phyloP scores from a whole-genome alignment of 2,329 filamentous ascomycete genomes.

The Ophiocordyceps sinensis region DNA sequence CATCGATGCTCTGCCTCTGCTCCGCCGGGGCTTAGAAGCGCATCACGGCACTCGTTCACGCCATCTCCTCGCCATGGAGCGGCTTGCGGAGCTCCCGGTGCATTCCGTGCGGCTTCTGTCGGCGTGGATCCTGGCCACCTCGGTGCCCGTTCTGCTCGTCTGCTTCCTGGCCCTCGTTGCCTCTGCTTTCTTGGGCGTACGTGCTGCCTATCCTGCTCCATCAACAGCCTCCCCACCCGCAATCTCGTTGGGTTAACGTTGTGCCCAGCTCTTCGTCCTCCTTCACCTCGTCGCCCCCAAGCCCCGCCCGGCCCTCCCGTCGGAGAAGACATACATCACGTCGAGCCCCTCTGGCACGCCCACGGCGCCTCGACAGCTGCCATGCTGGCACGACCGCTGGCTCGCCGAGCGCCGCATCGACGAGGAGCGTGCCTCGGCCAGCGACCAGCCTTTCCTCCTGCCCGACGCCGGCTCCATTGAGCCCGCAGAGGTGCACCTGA shows the following conservation, averaged over 20 bases:
- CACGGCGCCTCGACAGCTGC: conserved; percentile 36
- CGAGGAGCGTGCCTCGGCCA: conserved; percentile 19
- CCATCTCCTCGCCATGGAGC: conserved; percentile 4
- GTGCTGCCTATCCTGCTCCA: conserved; percentile 1
- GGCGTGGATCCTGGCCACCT: conserved; percentile 21
- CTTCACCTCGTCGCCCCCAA: conserved; percentile 67
- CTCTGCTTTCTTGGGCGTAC: conserved; percentile 23
- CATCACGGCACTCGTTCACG: neutral
- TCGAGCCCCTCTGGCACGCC: conserved; percentile 41
- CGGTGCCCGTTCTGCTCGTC: conserved; percentile 22
- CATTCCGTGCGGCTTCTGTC: conserved; percentile 20
- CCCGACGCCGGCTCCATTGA: conserved; percentile 48
- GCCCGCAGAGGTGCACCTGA: conserved; percentile 69
- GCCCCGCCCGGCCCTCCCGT: conserved; percentile 56
- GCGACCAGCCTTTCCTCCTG: conserved; percentile 23
- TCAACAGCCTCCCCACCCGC: no score
- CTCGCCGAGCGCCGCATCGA: conserved; percentile 42
- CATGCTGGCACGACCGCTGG: conserved; percentile 80
- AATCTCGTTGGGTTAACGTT: conserved; percentile 2
- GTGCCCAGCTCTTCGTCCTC: conserved; percentile 39
- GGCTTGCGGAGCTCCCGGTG: conserved; percentile 15
- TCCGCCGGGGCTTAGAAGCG: no score
- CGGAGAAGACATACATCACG: conserved; percentile 77
- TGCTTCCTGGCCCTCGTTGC: conserved; percentile 18
- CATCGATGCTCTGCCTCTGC: no score